Percentiles rank a stretch among this genome's conserved stretches.
Evolutionary conservation across 73 alveolate species (phyloP).

Genomic region (Paramecium tetraurelia): DNA sequence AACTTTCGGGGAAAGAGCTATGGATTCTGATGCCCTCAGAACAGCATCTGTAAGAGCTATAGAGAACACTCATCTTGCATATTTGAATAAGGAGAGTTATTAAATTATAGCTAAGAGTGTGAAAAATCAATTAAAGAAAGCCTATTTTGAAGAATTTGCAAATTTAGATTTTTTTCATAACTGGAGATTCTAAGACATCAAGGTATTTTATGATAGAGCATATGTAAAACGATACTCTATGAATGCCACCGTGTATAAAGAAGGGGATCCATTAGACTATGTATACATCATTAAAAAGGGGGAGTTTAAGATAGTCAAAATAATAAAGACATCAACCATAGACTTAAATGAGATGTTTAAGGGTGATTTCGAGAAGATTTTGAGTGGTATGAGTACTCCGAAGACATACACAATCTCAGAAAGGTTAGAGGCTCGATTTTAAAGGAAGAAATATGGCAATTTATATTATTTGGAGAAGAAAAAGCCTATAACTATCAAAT

Average conservation of each 20-base stretch:
- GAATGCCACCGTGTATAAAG: constrained; percentile 36
- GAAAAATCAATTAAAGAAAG: background rate
- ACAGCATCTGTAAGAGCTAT: constrained; percentile 14
- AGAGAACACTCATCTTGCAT: constrained; percentile 18
- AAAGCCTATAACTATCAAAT: background rate
- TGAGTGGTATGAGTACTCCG: background rate
- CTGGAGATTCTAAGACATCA: constrained; percentile 28
- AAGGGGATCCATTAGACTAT: constrained; percentile 46
- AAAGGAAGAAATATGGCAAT: constrained; percentile 12
- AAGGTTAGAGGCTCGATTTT: constrained; percentile 21
- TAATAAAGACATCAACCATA: constrained; percentile 31
- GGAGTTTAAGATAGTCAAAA: constrained; percentile 59
- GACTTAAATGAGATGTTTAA: constrained; percentile 26
- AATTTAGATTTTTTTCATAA: constrained; percentile 5
- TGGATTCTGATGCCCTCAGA: constrained; percentile 6
- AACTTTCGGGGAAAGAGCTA: constrained; percentile 35
- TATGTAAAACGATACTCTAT: constrained; percentile 26
- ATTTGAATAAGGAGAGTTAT: background rate
- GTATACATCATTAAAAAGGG: constrained; percentile 65
- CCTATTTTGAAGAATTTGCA: constrained; percentile 39
- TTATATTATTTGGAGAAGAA: background rate
- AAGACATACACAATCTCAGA: background rate
- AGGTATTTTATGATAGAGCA: constrained; percentile 18
- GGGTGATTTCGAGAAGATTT: constrained; percentile 33
- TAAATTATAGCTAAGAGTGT: background rate